Evolutionary conservation across 2,329 filamentous ascomycete species (phyloP).

Genomic region (Xylaria arbuscula): DNA sequence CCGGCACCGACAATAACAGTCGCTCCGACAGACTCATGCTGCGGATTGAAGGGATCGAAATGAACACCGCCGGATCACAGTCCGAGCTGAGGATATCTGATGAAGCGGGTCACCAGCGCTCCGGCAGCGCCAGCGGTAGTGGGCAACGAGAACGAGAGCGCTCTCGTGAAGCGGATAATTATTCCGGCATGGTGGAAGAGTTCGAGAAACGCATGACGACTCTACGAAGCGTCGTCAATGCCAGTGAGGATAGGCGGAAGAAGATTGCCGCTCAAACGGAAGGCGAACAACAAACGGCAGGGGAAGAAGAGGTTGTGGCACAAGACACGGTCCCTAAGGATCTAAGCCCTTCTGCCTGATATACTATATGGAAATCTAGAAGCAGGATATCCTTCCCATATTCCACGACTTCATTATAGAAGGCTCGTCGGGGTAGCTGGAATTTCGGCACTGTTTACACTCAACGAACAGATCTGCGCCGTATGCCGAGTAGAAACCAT

Average conservation of each 20-base stretch:
- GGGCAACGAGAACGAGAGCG: constrained; percentile 47
- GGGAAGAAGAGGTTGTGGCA: constrained; percentile 3
- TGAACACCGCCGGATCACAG: constrained; percentile 51
- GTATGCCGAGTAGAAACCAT: background rate
- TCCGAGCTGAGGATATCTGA: constrained; percentile 49
- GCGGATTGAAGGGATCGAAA: constrained; percentile 67
- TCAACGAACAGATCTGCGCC: background rate
- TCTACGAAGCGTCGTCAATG: constrained; percentile 64
- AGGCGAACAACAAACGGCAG: constrained; percentile 15
- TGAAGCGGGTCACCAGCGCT: constrained; percentile 45
- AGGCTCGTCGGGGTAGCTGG: background rate
- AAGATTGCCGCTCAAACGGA: constrained; percentile 45
- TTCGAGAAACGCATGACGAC: constrained; percentile 69
- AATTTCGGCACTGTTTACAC: constrained; percentile 1
- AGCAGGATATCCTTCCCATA: background rate
- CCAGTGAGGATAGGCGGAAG: constrained; percentile 59
- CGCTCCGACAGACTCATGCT: constrained; percentile 66
- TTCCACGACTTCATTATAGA: background rate
- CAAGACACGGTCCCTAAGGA: constrained; percentile 18
- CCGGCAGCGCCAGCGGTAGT: constrained; percentile 46
- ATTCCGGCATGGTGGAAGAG: constrained; percentile 63
- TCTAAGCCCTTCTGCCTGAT: constrained; percentile 2
- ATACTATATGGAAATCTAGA: background rate
- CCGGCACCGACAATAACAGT: constrained; percentile 37
- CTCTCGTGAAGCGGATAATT: constrained; percentile 56